These are phyloP conservation scores for Bruguiera gymnorhiza DNA, from an alignment of 345 rosid species.

Conservation along the genomic window DNA sequence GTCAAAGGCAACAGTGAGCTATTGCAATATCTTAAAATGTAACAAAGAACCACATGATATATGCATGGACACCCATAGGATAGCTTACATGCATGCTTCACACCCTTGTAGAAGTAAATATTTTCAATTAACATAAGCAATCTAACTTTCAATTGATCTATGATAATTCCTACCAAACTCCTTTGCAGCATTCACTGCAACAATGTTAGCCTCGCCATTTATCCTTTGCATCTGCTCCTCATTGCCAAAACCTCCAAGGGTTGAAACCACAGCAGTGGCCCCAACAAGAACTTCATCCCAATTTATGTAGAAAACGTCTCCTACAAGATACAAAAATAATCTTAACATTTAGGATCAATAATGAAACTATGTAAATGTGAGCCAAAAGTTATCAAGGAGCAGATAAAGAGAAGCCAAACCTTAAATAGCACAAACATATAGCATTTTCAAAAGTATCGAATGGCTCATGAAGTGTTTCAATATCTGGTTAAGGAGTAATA, in stretches of 20 bases:
- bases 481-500: no score
- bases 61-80: not conserved
- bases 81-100: not conserved
- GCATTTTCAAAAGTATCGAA: not conserved
- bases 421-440: not conserved
- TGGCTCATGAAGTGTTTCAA: not conserved
- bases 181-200: constrained; percentile 77
- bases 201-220: constrained; percentile 82
- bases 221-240: constrained; percentile 91
- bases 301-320: constrained; percentile 85
- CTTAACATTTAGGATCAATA: not conserved
- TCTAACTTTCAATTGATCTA: not conserved
- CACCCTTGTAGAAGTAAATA: not conserved
- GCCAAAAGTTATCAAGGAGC: not conserved
- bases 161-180: constrained; percentile 54
- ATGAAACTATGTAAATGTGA: not conserved
- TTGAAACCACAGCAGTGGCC: constrained; percentile 86
- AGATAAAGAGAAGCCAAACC: not conserved
- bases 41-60: not conserved
- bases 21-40: no score
- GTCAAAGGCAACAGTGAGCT: no score
- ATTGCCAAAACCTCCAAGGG: constrained; percentile 86
- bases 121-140: not conserved
- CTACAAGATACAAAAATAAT: constrained; percentile 33
- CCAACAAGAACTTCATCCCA: constrained; percentile 96